phyloP scores from a whole-genome alignment of 208 protist species.

The Naegleria gruberi region DNA sequence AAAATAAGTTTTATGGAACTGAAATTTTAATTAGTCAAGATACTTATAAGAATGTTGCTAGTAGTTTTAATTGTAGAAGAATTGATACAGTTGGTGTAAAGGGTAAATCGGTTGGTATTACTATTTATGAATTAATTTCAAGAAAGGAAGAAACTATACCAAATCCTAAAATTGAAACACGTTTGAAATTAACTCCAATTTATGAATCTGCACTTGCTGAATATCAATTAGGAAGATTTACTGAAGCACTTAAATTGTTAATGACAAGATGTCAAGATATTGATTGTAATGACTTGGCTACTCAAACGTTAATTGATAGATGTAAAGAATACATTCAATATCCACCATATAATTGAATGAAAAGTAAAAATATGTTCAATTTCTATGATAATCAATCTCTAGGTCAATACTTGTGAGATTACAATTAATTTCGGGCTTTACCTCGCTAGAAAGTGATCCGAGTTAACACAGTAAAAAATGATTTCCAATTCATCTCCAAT shows the following conservation, averaged over 20 bases:
- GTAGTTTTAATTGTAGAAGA: neutral
- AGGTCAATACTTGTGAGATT: too few relatives aligned
- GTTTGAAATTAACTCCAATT: neutral
- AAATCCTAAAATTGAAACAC: neutral
- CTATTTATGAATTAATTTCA: neutral
- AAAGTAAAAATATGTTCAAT: neutral
- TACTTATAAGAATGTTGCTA: neutral
- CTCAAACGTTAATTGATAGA: neutral
- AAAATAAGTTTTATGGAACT: neutral
- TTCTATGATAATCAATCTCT: too few relatives aligned
- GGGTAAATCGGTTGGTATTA: neutral
- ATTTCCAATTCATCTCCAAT: too few relatives aligned
- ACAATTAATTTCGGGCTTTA: too few relatives aligned
- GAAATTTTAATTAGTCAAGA: neutral
- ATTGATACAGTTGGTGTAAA: neutral
- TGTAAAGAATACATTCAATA: neutral
- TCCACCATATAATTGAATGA: neutral
- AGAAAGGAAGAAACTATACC: neutral
- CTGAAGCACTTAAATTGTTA: neutral
- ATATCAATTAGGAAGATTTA: neutral
- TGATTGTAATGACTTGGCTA: neutral
- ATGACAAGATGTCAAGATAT: neutral
- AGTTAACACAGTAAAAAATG: too few relatives aligned
- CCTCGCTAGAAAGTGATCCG: too few relatives aligned
- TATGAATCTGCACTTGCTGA: neutral